Percentiles rank a stretch among this genome's conserved stretches.
phyloP scores from a whole-genome alignment of 2,329 filamentous ascomycete species.

The Colletotrichum godetiae region DNA sequence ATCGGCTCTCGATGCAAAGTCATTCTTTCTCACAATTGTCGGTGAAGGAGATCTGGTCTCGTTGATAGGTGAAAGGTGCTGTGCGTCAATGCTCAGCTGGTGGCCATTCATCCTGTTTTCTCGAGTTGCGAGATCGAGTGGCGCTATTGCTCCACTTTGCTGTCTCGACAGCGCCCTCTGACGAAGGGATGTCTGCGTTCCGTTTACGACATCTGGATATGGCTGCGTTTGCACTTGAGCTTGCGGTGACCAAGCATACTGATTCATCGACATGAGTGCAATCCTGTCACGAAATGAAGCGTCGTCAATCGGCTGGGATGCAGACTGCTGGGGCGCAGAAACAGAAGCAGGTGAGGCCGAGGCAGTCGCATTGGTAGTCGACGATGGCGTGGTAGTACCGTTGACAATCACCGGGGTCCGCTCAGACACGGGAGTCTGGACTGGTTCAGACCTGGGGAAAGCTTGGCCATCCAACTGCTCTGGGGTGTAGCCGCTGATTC shows the following conservation, averaged over 20 bases:
- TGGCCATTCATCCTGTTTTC: slow-evolving; percentile 53
- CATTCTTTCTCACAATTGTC: slow-evolving; percentile 62
- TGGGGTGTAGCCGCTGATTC: slow-evolving; percentile 15
- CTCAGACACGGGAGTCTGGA: slow-evolving; percentile 38
- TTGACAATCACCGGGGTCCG: slow-evolving; percentile 49
- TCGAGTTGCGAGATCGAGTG: slow-evolving; percentile 65
- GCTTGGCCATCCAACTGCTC: slow-evolving; percentile 16
- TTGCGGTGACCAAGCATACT: slow-evolving; percentile 23
- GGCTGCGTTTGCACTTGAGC: slow-evolving; percentile 23
- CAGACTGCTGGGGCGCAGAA: not conserved
- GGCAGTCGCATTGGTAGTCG: slow-evolving; percentile 18
- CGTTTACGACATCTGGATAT: slow-evolving; percentile 40
- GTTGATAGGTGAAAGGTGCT: slow-evolving; percentile 78
- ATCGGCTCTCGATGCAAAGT: slow-evolving; percentile 20
- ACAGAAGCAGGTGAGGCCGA: slow-evolving; percentile 24
- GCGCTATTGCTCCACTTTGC: slow-evolving; percentile 63
- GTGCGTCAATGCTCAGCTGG: slow-evolving; percentile 49
- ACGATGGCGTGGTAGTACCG: slow-evolving; percentile 42
- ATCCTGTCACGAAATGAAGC: slow-evolving; percentile 55
- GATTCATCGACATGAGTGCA: slow-evolving; percentile 54
- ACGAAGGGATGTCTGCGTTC: slow-evolving; percentile 47
- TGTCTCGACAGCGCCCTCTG: slow-evolving; percentile 53
- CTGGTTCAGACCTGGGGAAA: slow-evolving; percentile 1
- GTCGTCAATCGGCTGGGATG: slow-evolving; percentile 43
- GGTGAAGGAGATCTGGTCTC: slow-evolving; percentile 80